A percentile compares a stretch with the other conserved stretches of the same genome.
Conservation (phyloP, 1,139 yeast genomes). For the Candida frijolesensis region DNA sequence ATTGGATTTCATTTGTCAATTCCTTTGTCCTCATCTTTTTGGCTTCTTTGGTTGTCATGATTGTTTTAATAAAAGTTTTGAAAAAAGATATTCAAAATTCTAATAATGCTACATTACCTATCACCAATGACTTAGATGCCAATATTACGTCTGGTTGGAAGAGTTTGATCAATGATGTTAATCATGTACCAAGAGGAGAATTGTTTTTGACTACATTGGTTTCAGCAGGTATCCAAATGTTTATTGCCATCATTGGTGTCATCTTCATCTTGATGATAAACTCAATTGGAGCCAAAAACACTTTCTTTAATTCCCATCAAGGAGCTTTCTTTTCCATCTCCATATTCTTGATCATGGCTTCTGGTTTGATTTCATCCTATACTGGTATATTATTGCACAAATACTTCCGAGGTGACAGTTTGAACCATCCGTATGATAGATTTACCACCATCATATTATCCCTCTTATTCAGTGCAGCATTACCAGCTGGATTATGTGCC, state of each 20-base stretch:
- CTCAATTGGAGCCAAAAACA: conserved; percentile 27
- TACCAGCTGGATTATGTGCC: conserved; percentile 61
- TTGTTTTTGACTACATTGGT: conserved; percentile 56
- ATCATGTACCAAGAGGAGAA: conserved; percentile 51
- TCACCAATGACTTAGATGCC: conserved; percentile 16
- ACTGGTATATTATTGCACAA: conserved; percentile 65
- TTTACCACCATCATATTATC: conserved; percentile 33
- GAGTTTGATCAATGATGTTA: conserved; percentile 54
- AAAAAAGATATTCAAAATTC: conserved; percentile 34
- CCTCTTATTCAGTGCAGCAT: conserved; percentile 56
- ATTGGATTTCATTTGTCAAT: conserved; percentile 72
- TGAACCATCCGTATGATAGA: conserved; percentile 27
- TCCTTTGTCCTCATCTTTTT: conserved; percentile 62
- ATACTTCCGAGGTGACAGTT: conserved; percentile 43
- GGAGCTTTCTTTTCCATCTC: conserved; percentile 69
- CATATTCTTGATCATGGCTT: conserved; percentile 59
- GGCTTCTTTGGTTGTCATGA: conserved; percentile 63
- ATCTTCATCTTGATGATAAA: conserved; percentile 58
- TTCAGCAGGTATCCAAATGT: conserved; percentile 74
- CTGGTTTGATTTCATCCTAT: conserved; percentile 76
- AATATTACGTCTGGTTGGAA: conserved; percentile 45
- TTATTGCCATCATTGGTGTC: conserved; percentile 65
- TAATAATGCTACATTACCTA: conserved; percentile 20
- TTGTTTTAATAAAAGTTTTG: conserved; percentile 58
- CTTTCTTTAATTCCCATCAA: conserved; percentile 54